A percentile compares a stretch with the other conserved stretches of the same genome.
Conservation (phyloP, 768 basidiomycete genomes). For the Serendipita vermifera region DNA sequence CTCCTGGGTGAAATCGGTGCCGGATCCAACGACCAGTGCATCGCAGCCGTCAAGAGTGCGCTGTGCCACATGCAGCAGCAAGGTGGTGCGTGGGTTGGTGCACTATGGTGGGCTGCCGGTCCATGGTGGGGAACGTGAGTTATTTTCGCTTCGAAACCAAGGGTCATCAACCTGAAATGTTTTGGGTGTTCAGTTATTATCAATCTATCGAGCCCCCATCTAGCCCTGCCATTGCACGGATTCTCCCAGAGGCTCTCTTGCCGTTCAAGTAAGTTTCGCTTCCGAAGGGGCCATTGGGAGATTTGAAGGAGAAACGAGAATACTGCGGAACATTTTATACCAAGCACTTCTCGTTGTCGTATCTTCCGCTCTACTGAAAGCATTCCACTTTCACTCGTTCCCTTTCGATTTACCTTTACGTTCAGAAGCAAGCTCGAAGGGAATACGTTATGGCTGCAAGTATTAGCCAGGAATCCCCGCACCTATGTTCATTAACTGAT, state of each 20-base stretch:
- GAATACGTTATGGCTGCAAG: too few species aligned
- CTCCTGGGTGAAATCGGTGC: conserved; percentile 53
- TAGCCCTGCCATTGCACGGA: conserved; percentile 38
- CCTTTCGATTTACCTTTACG: too few species aligned
- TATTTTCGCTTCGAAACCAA: too few species aligned
- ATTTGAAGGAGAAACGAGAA: too few species aligned
- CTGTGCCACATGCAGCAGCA: conserved; percentile 44
- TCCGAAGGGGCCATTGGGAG: too few species aligned
- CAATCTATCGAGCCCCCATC: conserved; percentile 33
- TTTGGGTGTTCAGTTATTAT: background rate
- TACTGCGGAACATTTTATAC: too few species aligned
- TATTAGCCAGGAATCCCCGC: too few species aligned
- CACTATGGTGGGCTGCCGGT: conserved; percentile 47
- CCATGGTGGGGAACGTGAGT: conserved; percentile 29
- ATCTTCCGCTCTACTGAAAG: too few species aligned
- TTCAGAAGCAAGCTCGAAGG: too few species aligned
- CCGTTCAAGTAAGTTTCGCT: conserved; percentile 35
- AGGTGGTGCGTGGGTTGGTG: background rate
- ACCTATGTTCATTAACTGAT: too few species aligned
- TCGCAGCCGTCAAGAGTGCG: conserved; percentile 38
- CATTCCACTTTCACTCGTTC: too few species aligned
- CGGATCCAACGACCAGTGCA: conserved; percentile 24
- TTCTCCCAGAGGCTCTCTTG: conserved; percentile 42
- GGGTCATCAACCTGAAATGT: background rate
- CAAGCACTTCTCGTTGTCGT: too few species aligned